Evolutionary conservation across 73 alveolate genomes (phyloP), one percentile per base, ranked within the genome.

Genomic region (Diophrys appendiculata): DNA sequence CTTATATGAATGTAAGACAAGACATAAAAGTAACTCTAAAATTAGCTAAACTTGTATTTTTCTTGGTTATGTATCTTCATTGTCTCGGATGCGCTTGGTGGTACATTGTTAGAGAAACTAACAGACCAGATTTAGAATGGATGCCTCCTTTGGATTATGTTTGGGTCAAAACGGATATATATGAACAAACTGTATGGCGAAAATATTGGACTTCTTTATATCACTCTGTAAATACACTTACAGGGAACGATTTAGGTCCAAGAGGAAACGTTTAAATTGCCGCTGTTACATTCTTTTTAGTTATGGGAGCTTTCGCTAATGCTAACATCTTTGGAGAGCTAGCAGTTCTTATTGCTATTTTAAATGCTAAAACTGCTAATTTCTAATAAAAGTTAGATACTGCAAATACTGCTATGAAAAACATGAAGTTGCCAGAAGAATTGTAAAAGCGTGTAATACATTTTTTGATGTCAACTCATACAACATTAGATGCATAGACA

Each of bases 191-290:
- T 60, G 5, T 60, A 5, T 11, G 31, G 2, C n/a, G 5, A 3
- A 30, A 84, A 54, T 88, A 88, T 65, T 76, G 77, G 69, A 31
- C 69, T 0, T 65, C 86, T 5, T 54, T 88, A 22, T 82, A 83
- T 43, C 81, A 83, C 60, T 84, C 91, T 1, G 90, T 84, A 0
- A 65, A 79, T 43, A 76, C 83, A 78, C 79, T 82, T 2, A 65
- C 86, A 22, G 95, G 95, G 5, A 83, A 83, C 70, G 95, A 88
- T 35, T 60, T 88, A 2, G 72, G 75, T 22, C 95, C 95, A 23
- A 18, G 77, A 33, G 69, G 83, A 68, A 24, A 60, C 70, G 23
- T 32, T 54, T n/a, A 60, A n/a, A 5, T 26, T 3, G 2, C n/a
- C 72, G 5, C n/a, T 60, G 28, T 60, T 23, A 11, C 72, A 23